phyloP scores from a whole-genome alignment of 805 yeast species.

The Barnettozyma wickerhamii region DNA sequence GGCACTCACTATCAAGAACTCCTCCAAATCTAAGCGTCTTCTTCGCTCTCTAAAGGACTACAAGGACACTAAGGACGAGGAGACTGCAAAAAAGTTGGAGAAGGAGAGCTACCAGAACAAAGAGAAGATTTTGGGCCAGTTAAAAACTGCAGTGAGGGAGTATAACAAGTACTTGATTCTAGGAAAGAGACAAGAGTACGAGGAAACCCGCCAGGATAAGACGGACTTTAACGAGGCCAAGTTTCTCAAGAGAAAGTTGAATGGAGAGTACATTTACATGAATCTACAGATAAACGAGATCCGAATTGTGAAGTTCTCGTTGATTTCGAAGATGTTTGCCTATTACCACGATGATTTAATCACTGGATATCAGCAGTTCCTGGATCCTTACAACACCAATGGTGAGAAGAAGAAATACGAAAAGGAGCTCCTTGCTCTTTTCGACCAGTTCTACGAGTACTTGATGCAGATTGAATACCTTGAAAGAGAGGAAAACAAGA shows the following conservation, averaged over 20 bases:
- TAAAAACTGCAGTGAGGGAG: conserved; percentile 1
- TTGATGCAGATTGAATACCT: conserved; percentile 10
- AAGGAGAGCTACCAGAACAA: conserved; percentile 1
- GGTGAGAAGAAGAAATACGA: conserved; percentile 6
- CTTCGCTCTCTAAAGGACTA: neutral
- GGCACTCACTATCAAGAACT: neutral
- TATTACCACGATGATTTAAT: conserved; percentile 8
- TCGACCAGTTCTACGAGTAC: conserved; percentile 4
- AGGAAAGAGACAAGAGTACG: neutral
- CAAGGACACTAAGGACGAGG: neutral
- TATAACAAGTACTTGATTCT: conserved; percentile 5
- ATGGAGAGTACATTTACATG: conserved; percentile 15
- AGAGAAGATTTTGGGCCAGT: neutral
- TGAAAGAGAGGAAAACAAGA: conserved; percentile 8
- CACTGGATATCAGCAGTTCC: conserved; percentile 1
- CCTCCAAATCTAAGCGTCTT: neutral
- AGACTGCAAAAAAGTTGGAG: conserved; percentile 10
- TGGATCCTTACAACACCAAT: conserved; percentile 13
- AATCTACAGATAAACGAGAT: conserved; percentile 10
- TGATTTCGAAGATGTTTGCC: conserved; percentile 4
- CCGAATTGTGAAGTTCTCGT: conserved; percentile 5
- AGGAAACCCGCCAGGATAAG: neutral
- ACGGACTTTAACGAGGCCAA: neutral
- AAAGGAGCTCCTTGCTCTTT: neutral
- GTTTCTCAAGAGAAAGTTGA: conserved; percentile 1